phyloP scores from a whole-genome alignment of 441 rosid genomes.

The Biscutella auriculata region DNA sequence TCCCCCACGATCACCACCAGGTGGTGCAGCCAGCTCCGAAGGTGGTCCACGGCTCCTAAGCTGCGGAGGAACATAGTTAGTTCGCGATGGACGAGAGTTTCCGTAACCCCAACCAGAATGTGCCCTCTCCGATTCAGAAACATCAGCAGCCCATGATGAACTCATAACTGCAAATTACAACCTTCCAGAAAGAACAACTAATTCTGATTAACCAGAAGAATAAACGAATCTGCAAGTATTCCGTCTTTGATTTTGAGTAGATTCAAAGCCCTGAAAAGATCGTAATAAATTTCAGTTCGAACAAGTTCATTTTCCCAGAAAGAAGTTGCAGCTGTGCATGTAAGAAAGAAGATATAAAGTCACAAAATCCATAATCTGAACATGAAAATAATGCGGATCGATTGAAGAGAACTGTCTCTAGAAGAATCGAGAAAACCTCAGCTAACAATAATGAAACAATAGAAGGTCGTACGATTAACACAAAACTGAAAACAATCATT shows the following conservation, averaged over 20 bases:
- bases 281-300: constrained; percentile 1
- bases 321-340: constrained; percentile 15
- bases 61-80: not conserved
- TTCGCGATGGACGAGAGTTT: constrained; percentile 28
- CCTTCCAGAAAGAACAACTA: not conserved
- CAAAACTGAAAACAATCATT: not conserved
- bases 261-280: constrained; percentile 14
- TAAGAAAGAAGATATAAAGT: not conserved
- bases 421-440: constrained; percentile 1
- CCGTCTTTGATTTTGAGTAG: constrained; percentile 1
- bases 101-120: constrained; percentile 33
- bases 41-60: not conserved
- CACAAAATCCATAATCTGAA: constrained; percentile 1
- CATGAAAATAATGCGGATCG: constrained; percentile 1
- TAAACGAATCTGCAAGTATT: not conserved
- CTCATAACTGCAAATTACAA: constrained; percentile 28
- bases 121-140: constrained; percentile 66
- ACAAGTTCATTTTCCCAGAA: constrained; percentile 8
- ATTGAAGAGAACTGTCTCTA: not conserved
- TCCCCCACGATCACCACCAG: constrained; percentile 31
- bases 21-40: constrained; percentile 37
- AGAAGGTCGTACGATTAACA: constrained; percentile 11
- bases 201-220: not conserved
- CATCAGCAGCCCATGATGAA: constrained; percentile 68
- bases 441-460: not conserved